Evolutionary conservation across 2,329 filamentous ascomycete species (phyloP), one percentile per base, ranked within the genome.

Genomic region (Ascochyta fabae): DNA sequence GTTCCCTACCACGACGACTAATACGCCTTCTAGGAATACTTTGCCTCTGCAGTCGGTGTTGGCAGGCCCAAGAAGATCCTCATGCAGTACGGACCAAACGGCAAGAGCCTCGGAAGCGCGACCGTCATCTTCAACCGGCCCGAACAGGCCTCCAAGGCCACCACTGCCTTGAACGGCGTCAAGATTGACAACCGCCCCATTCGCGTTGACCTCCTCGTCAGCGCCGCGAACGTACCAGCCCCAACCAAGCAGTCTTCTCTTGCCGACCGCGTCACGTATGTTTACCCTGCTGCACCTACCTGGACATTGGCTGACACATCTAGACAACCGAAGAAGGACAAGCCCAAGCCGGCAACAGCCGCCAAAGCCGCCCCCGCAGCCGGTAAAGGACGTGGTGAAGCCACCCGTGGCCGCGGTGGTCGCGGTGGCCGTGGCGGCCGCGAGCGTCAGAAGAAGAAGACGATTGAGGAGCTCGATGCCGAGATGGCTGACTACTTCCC

Each of bases 401-500:
- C 70, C 49, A 79, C 74, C 43, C 62, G 67, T 54, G 77, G 78
- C 43, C 81, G 81, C 61, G 81, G 78, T 82, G 81, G 78, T 82
- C 81, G 79, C 60, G 44, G 23, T 16, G 72, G 66, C 15, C 71
- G 71, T 45, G 69, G 66, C 34, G 80, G 78, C 40, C 80, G 79
- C 61, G 77, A 79, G 67, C 84, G 81, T 60, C 81, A 77, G 82
- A 79, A 83, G 81, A 98, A 98, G 90, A 99, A 98, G 90, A 96
- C 92, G 0, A 87, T 89, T 1, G 94, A 96, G 75, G 93, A 99
- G 80, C 87, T 99, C 24, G 95, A 99, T 75, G 92, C 91, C 4
- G 95, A 99, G 77, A 99, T 99, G 95, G 88, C 87, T 19, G 95
- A 98, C 77, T 99, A 99, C 81, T 98, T 96, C 74, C 86, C 83